phyloP scores from a whole-genome alignment of 352 stramenopile genomes.

The Phytophthora sp. region DNA sequence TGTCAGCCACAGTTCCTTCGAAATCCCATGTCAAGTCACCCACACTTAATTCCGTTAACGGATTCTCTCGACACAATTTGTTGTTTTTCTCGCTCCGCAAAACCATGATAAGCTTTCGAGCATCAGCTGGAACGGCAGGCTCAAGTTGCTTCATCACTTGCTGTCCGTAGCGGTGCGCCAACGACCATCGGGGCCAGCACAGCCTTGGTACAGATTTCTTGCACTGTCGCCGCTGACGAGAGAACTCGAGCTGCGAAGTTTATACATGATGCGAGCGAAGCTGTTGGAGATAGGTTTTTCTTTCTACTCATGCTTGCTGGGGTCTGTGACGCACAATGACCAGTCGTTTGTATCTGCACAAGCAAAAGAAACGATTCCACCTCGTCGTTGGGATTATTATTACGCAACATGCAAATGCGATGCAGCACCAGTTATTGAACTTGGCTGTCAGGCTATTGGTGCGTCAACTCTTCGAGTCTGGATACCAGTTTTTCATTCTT shows the following conservation, averaged over 20 bases:
- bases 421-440: not conserved
- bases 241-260: slow-evolving; percentile 52
- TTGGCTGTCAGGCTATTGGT: slow-evolving; percentile 13
- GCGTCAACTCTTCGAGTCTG: slow-evolving; percentile 17
- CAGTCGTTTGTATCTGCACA: not conserved
- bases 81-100: slow-evolving; percentile 21
- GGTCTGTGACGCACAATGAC: not conserved
- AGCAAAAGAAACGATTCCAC: slow-evolving; percentile 11
- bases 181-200: slow-evolving; percentile 58
- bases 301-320: slow-evolving; percentile 45
- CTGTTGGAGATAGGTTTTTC: slow-evolving; percentile 30
- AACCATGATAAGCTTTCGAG: slow-evolving; percentile 35
- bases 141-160: slow-evolving; percentile 31
- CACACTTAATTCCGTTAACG: slow-evolving; percentile 36
- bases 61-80: slow-evolving; percentile 9
- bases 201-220: slow-evolving; percentile 55
- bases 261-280: slow-evolving; percentile 52
- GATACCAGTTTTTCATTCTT: slow-evolving; percentile 76
- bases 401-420: slow-evolving; percentile 28
- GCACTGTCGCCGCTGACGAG: slow-evolving; percentile 11
- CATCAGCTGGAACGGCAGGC: slow-evolving; percentile 1
- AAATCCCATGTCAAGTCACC: slow-evolving; percentile 71
- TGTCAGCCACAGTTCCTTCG: slow-evolving; percentile 48
- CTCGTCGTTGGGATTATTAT: slow-evolving; percentile 34
- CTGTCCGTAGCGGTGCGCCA: slow-evolving; percentile 59